Evolutionary conservation across 2,329 filamentous ascomycete species (phyloP), one percentile per base, ranked within the genome.

Genomic region (Albophoma yamanashiensis): DNA sequence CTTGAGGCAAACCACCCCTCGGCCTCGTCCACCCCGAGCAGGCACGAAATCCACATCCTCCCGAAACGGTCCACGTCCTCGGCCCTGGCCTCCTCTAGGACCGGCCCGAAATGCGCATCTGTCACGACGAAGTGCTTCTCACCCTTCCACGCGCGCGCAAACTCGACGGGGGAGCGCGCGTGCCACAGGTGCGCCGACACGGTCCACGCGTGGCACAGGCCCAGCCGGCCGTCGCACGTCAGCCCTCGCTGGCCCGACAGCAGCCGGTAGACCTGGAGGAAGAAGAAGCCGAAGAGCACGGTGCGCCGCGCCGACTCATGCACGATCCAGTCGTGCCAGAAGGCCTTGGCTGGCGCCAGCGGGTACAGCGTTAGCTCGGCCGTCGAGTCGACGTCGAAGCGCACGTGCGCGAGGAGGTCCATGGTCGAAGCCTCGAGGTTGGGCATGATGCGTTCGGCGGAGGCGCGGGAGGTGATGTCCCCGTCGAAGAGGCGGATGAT

Each of bases 221-320:
- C 66, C 12, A 71, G 63, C 57, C 62, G 67, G 2, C 69, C 70
- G 53, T 70, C 69, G 42, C 73, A 75, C 2, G 64, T 60, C 22
- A 64, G 52, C 3, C 61, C 62, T 11, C 60, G 60, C 3, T 66
- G 63, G 2, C 70, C 71, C 2, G 69, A 60, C n/a, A 78, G 62
- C 20, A 74, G 62, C 1, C 71, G 68, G 60, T 76, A 75, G 15
- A 68, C 62, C 55, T 76, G 71, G 22, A 74, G 58, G 58, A 83
- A 74, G 52, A 79, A 81, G 62, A 79, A 78, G 0, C 76, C 67
- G 15, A 80, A 71, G 1, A 84, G 68, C 0, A 80, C 71, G 0
- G 82, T 84, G 20, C 82, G 77, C 2, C 81, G 75, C 1, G 77
- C 71, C 0, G 81, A 83, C 65, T 85, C 82, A 14, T 81, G 75